Conservation (phyloP, 108 stramenopile species). For the Aurantiochytrium sp. region DNA sequence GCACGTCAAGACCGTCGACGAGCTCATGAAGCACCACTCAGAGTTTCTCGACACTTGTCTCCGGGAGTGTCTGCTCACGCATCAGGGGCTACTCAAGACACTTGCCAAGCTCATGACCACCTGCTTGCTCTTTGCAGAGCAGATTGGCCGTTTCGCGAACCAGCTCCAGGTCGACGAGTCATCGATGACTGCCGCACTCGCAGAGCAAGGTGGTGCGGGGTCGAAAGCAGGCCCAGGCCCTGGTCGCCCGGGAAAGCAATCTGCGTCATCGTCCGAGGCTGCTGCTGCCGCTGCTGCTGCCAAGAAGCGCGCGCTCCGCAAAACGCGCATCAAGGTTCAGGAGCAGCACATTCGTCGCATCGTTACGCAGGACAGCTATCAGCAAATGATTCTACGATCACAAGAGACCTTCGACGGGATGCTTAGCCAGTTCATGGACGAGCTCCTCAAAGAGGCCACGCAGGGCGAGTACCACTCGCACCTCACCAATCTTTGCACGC, state of each 20-base stretch:
- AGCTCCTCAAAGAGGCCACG: constrained; percentile 2
- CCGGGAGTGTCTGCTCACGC: constrained; percentile 84
- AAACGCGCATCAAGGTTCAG: not conserved
- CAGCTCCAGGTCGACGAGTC: not conserved
- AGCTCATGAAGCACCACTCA: constrained; percentile 65
- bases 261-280: not conserved
- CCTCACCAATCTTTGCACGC: constrained; percentile 40
- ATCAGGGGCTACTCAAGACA: constrained; percentile 60
- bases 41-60: constrained; percentile 72
- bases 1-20: constrained; percentile 64
- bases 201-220: not conserved
- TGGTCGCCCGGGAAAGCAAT: not conserved
- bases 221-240: not conserved
- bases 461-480: constrained; percentile 40
- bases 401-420: constrained; percentile 34
- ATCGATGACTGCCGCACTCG: not conserved
- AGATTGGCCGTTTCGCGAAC: constrained; percentile 15
- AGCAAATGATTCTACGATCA: constrained; percentile 22
- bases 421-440: constrained; percentile 36
- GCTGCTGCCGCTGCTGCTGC: not conserved
- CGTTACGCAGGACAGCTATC: constrained; percentile 27
- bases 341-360: constrained; percentile 8
- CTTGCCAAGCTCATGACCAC: constrained; percentile 39
- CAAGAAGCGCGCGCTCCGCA: not conserved
- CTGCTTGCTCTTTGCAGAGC: constrained; percentile 44